Evolutionary conservation across 345 rosid species (phyloP).

Genomic region (Lumnitzera racemosa): DNA sequence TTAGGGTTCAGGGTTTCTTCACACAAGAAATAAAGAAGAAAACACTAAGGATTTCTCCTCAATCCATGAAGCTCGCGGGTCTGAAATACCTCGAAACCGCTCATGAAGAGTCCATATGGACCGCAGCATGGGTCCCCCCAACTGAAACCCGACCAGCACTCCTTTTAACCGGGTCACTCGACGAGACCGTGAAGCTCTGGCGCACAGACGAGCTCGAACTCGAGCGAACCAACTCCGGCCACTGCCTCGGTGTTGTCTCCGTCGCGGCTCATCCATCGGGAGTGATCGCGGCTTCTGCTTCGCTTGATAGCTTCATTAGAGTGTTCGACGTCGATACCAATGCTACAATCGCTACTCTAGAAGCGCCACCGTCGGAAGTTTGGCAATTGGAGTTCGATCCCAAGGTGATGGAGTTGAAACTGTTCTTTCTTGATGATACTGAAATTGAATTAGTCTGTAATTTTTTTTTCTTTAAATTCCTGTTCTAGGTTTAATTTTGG

Average conservation of each 20-base stretch:
- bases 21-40: too few relatives aligned
- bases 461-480: too few relatives aligned
- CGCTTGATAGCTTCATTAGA: constrained; percentile 91
- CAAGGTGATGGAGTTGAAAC: constrained; percentile 32
- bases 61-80: constrained; percentile 80
- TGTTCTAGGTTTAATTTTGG: too few relatives aligned
- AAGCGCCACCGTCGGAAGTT: constrained; percentile 95
- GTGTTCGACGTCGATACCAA: constrained; percentile 94
- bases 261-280: constrained; percentile 98
- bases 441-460: too few relatives aligned
- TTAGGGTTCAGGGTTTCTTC: not conserved
- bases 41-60: not conserved
- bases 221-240: constrained; percentile 80
- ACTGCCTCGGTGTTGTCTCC: constrained; percentile 86
- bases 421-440: too few relatives aligned
- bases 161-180: constrained; percentile 83
- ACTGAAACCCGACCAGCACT: constrained; percentile 56
- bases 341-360: constrained; percentile 78
- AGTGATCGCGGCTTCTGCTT: constrained; percentile 81
- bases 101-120: constrained; percentile 92
- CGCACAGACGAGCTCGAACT: constrained; percentile 65
- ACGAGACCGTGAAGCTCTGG: constrained; percentile 94
- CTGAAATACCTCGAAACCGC: constrained; percentile 75
- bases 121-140: constrained; percentile 83
- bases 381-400: constrained; percentile 98